Evolutionary conservation across 2,329 filamentous ascomycete species (phyloP).

Genomic region (Fusarium foetens): DNA sequence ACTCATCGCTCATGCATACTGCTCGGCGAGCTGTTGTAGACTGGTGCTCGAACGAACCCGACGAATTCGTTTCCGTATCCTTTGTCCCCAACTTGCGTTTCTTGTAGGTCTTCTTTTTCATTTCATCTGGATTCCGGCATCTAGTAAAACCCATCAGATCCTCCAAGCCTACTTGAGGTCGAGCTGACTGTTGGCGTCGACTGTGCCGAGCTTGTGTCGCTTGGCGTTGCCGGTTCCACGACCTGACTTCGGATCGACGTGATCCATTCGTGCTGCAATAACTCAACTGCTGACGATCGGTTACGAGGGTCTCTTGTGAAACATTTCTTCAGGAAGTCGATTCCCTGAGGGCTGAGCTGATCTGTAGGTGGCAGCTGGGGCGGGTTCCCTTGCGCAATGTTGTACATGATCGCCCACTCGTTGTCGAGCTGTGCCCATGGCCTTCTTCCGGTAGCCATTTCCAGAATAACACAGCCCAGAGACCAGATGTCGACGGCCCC

Average conservation of each 20-base stretch:
- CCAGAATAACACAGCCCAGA: conserved; percentile 92
- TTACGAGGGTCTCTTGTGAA: conserved; percentile 85
- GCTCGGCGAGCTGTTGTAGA: conserved; percentile 29
- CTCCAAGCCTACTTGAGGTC: conserved; percentile 46
- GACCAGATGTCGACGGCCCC: conserved; percentile 97
- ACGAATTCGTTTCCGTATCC: conserved; percentile 16
- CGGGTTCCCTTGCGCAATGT: conserved; percentile 96
- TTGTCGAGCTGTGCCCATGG: conserved; percentile 98
- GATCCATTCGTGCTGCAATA: conserved; percentile 95
- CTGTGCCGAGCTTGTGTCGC: conserved; percentile 60
- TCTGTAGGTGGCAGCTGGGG: conserved; percentile 84
- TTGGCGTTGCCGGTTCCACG: conserved; percentile 71
- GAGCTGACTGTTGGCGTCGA: conserved; percentile 48
- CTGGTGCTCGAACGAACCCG: conserved; percentile 33
- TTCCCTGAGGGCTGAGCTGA: conserved; percentile 83
- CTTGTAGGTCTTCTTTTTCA: background rate
- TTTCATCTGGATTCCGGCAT: background rate
- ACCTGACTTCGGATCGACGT: conserved; percentile 72
- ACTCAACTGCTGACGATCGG: conserved; percentile 83
- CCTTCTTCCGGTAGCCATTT: conserved; percentile 94
- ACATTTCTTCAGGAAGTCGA: conserved; percentile 89
- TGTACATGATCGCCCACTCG: conserved; percentile 99
- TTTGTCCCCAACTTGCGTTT: background rate
- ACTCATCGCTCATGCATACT: conserved; percentile 41
- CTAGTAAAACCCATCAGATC: conserved; percentile 48